These are phyloP conservation scores for Durio zibethinus DNA, from an alignment of 345 rosid species.

Conservation along the genomic window DNA sequence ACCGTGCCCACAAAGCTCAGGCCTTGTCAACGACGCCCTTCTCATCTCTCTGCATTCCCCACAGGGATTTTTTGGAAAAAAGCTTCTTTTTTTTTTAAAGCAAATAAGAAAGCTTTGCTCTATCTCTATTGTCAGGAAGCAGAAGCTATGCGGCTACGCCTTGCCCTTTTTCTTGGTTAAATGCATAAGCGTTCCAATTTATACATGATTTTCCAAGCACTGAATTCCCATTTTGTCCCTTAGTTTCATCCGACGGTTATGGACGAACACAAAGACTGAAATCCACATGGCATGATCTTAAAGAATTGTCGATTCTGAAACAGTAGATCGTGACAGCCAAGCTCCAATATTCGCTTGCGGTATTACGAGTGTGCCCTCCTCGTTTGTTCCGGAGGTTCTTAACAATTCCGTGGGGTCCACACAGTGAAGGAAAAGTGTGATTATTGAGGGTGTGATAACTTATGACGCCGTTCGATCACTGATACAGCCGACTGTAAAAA, in stretches of 20 bases:
- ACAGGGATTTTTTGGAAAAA: not conserved
- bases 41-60: constrained; percentile 89
- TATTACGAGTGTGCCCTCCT: not conserved
- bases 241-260: constrained; percentile 1
- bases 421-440: not conserved
- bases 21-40: constrained; percentile 32
- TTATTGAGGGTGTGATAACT: not conserved
- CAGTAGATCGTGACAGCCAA: not conserved
- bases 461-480: not conserved
- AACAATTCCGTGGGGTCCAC: constrained; percentile 2
- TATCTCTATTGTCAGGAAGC: not conserved
- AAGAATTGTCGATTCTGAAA: not conserved
- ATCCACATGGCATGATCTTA: not conserved
- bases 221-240: not conserved
- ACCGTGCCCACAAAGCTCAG: constrained; percentile 48
- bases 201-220: not conserved
- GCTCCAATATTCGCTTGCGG: too few relatives aligned
- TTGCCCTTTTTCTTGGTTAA: not conserved
- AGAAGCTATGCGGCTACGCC: not conserved
- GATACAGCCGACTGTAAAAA: not conserved
- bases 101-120: not conserved
- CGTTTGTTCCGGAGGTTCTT: not conserved
- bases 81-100: not conserved
- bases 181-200: not conserved
- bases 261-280: not conserved